Conservation (phyloP, 1,139 yeast species). For the Meyerozyma guilliermondii region DNA sequence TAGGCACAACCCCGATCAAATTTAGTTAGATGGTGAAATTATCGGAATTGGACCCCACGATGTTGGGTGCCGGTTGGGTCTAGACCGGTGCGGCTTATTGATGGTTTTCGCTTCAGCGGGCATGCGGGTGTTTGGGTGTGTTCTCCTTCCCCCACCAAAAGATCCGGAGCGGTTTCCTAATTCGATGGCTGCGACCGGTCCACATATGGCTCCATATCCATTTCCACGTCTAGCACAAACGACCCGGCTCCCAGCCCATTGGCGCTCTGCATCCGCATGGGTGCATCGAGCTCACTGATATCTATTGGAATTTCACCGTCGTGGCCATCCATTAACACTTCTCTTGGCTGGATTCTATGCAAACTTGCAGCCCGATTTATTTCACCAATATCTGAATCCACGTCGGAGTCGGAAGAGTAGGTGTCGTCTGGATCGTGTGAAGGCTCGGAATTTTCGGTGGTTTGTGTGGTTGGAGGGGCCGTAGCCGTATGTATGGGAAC, state of each 20-base stretch:
- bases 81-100: slow-evolving; percentile 1
- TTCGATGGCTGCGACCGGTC: neutral
- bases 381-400: slow-evolving; percentile 45
- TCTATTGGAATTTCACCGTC: neutral
- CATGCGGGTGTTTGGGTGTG: neutral
- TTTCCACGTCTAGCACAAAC: slow-evolving; percentile 33
- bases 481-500: neutral
- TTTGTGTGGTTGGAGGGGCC: too few species aligned
- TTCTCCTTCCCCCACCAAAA: too few species aligned
- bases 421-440: neutral
- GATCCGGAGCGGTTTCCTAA: neutral
- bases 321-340: slow-evolving; percentile 1
- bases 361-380: slow-evolving; percentile 42
- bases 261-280: slow-evolving; percentile 2
- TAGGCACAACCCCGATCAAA: too few species aligned
- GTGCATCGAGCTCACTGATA: slow-evolving; percentile 1
- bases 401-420: slow-evolving; percentile 29
- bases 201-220: slow-evolving; percentile 14
- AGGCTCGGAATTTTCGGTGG: too few species aligned
- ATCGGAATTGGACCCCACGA: neutral
- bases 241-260: slow-evolving; percentile 18
- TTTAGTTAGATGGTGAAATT: too few species aligned
- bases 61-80: slow-evolving; percentile 1
- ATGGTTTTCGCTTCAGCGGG: neutral
- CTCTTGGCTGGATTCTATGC: slow-evolving; percentile 12